Evolutionary conservation across 352 stramenopile genomes (phyloP).

Genomic region (Blastocystis sp.): DNA sequence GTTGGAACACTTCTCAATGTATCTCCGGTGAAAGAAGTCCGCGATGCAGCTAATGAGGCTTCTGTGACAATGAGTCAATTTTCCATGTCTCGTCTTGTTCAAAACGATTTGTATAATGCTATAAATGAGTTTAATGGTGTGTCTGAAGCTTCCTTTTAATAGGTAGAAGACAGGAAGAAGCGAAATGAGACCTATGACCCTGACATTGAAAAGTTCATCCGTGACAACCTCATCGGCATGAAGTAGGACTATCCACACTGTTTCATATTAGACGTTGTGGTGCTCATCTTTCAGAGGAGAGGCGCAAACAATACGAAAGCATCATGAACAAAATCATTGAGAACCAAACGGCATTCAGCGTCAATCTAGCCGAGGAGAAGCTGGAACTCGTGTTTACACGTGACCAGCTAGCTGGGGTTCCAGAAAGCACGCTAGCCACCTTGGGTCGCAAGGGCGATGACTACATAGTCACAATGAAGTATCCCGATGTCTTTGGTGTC

Average conservation of each 20-base stretch:
- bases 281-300: not conserved
- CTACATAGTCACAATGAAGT: slow-evolving; percentile 79
- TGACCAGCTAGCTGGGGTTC: slow-evolving; percentile 75
- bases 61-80: slow-evolving; percentile 4
- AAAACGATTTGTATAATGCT: slow-evolving; percentile 17
- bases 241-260: not conserved
- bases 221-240: not conserved
- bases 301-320: slow-evolving; percentile 65
- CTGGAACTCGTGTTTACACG: slow-evolving; percentile 74
- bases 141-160: not conserved
- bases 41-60: not conserved
- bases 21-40: not conserved
- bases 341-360: slow-evolving; percentile 75
- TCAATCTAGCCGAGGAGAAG: slow-evolving; percentile 78
- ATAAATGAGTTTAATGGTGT: slow-evolving; percentile 18
- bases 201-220: slow-evolving; percentile 53
- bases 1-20: slow-evolving; percentile 30
- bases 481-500: slow-evolving; percentile 81
- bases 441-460: slow-evolving; percentile 73
- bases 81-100: not conserved
- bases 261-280: not conserved
- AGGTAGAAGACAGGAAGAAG: slow-evolving; percentile 4
- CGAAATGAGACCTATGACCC: slow-evolving; percentile 24
- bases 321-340: slow-evolving; percentile 79
- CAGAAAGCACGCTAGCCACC: slow-evolving; percentile 73